These are phyloP conservation scores for Tilletiopsis washingtonensis DNA, from an alignment of 1,284 basidiomycete genomes.

Conservation along the genomic window DNA sequence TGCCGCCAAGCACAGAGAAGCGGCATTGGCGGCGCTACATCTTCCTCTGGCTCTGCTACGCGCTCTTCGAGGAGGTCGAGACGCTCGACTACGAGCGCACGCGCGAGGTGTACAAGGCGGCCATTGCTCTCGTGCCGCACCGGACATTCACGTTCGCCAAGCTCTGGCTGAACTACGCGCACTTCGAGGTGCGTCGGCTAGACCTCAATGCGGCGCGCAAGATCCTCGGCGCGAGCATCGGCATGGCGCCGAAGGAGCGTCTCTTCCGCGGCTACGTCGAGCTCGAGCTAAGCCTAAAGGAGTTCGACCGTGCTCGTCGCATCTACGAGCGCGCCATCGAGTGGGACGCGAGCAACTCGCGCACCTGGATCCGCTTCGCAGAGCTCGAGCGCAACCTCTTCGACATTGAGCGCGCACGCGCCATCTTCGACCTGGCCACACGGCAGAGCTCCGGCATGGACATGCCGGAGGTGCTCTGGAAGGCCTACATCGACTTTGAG, in stretches of 20 bases:
- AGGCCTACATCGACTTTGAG: constrained; percentile 91
- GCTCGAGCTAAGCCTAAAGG: constrained; percentile 49
- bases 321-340: constrained; percentile 83
- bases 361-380: constrained; percentile 85
- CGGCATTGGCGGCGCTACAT: constrained; percentile 76
- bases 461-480: constrained; percentile 83
- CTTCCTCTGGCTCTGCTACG: constrained; percentile 92
- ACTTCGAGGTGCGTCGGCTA: constrained; percentile 80
- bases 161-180: constrained; percentile 64
- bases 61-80: constrained; percentile 93
- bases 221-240: constrained; percentile 80
- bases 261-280: constrained; percentile 42
- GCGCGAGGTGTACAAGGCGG: constrained; percentile 86
- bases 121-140: constrained; percentile 80
- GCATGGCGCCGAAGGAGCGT: constrained; percentile 86
- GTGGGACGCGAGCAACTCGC: constrained; percentile 41
- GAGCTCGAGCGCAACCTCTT: constrained; percentile 87
- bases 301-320: constrained; percentile 86
- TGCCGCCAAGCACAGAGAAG: constrained; percentile 78
- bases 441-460: constrained; percentile 71
- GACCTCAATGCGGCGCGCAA: constrained; percentile 79
- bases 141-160: constrained; percentile 97
- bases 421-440: constrained; percentile 92
- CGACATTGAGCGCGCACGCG: constrained; percentile 83
- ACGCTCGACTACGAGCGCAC: constrained; percentile 78